These are phyloP conservation scores for Leptoxyphium fumago DNA, from an alignment of 2,329 filamentous ascomycete species.

Conservation along the genomic window DNA sequence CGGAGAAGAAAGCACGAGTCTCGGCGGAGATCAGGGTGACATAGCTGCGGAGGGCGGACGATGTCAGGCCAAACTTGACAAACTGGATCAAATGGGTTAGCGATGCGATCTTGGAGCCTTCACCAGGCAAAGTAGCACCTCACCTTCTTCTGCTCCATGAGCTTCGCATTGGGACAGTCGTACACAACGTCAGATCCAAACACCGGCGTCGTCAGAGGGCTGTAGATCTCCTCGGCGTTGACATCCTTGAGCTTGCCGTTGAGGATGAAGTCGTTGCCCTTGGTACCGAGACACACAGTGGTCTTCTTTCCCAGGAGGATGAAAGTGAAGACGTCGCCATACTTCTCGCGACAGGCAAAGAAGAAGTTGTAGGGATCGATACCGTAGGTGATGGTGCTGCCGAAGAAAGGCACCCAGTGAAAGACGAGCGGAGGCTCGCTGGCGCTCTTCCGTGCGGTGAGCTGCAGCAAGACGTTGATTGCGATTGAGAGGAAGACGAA, in stretches of 20 bases:
- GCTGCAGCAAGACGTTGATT: slow-evolving; percentile 65
- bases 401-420: slow-evolving; percentile 57
- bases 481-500: slow-evolving; percentile 45
- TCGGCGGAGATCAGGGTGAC: slow-evolving; percentile 66
- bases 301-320: slow-evolving; percentile 78
- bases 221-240: slow-evolving; percentile 82
- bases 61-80: slow-evolving; percentile 67
- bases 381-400: slow-evolving; percentile 85
- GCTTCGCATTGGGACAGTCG: slow-evolving; percentile 77
- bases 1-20: slow-evolving; percentile 58
- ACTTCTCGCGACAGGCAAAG: slow-evolving; percentile 56
- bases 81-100: slow-evolving; percentile 35
- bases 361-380: slow-evolving; percentile 91
- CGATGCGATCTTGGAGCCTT: background rate
- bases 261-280: slow-evolving; percentile 80
- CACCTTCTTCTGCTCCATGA: slow-evolving; percentile 95
- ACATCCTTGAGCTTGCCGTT: slow-evolving; percentile 85
- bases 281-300: slow-evolving; percentile 67
- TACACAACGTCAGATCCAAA: slow-evolving; percentile 83
- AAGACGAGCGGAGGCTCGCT: slow-evolving; percentile 51
- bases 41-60: slow-evolving; percentile 60
- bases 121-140: slow-evolving; percentile 4
- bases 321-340: slow-evolving; percentile 84
- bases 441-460: slow-evolving; percentile 54
- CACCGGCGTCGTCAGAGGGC: slow-evolving; percentile 52